Percentiles rank a stretch among this genome's conserved stretches.
These are phyloP conservation scores for Saccharomycopsis phalli DNA, from an alignment of 1,139 yeast species.

Conservation along the genomic window DNA sequence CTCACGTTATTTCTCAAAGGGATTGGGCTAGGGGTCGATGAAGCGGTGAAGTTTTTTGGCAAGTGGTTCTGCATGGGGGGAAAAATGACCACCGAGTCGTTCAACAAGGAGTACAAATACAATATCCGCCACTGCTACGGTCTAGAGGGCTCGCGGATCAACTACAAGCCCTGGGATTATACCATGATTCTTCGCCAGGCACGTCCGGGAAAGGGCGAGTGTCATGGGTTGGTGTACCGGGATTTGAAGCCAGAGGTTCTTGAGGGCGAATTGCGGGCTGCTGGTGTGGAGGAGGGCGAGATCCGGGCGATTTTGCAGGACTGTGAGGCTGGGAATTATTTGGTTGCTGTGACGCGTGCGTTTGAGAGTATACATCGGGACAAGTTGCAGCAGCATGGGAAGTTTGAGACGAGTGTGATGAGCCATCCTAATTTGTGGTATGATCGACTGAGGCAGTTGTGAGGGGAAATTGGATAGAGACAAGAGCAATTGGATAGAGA, in stretches of 20 bases:
- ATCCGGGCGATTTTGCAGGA: slow-evolving; percentile 57
- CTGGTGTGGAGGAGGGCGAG: slow-evolving; percentile 68
- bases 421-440: slow-evolving; percentile 85
- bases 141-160: slow-evolving; percentile 79
- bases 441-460: slow-evolving; percentile 51
- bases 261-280: slow-evolving; percentile 42
- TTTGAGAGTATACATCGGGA: slow-evolving; percentile 67
- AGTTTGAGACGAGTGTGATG: slow-evolving; percentile 37
- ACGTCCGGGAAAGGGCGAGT: slow-evolving; percentile 57
- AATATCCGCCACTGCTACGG: slow-evolving; percentile 87
- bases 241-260: slow-evolving; percentile 60
- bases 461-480: no score
- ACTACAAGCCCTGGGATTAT: slow-evolving; percentile 84
- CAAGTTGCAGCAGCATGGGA: slow-evolving; percentile 5
- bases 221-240: slow-evolving; percentile 91
- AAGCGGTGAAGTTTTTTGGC: slow-evolving; percentile 81
- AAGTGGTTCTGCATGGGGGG: slow-evolving; percentile 55
- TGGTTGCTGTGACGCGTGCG: slow-evolving; percentile 83
- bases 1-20: slow-evolving; percentile 79
- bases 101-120: slow-evolving; percentile 81
- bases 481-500: no score
- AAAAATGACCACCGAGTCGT: slow-evolving; percentile 56
- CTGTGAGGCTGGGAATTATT: slow-evolving; percentile 58
- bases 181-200: slow-evolving; percentile 66
- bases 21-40: slow-evolving; percentile 79